Evolutionary conservation across 345 rosid genomes (phyloP).

Genomic region (Eucalyptus leucophloia): DNA sequence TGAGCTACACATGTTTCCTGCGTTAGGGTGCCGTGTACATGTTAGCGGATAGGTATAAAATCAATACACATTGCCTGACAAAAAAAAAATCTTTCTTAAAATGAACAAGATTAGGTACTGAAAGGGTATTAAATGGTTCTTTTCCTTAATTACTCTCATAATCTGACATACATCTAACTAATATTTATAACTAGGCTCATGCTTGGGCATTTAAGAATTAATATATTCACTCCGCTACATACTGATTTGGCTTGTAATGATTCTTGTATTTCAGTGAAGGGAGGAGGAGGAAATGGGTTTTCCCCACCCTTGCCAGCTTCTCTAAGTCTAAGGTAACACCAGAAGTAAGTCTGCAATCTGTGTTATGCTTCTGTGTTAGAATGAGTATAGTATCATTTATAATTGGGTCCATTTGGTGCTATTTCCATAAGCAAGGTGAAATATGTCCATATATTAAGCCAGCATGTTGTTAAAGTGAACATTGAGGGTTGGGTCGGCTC

Average conservation of each 20-base stretch:
- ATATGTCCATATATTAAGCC: neutral
- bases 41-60: no score
- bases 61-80: no score
- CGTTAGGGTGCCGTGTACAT: neutral
- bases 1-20: neutral
- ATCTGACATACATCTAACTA: neutral
- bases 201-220: neutral
- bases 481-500: neutral
- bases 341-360: neutral
- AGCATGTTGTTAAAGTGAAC: neutral
- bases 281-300: constrained; percentile 88
- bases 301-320: constrained; percentile 56
- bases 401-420: neutral
- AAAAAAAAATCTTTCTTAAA: no score
- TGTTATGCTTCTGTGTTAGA: neutral
- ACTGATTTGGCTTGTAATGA: neutral
- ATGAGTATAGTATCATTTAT: neutral
- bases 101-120: no score
- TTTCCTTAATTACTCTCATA: neutral
- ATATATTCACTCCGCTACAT: neutral
- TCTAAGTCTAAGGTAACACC: constrained; percentile 40
- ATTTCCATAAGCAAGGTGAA: neutral
- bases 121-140: neutral
- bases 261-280: constrained; percentile 61
- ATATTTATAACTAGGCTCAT: neutral